Evolutionary conservation across 805 yeast species (phyloP).

Genomic region (Candida jianshihensis): DNA sequence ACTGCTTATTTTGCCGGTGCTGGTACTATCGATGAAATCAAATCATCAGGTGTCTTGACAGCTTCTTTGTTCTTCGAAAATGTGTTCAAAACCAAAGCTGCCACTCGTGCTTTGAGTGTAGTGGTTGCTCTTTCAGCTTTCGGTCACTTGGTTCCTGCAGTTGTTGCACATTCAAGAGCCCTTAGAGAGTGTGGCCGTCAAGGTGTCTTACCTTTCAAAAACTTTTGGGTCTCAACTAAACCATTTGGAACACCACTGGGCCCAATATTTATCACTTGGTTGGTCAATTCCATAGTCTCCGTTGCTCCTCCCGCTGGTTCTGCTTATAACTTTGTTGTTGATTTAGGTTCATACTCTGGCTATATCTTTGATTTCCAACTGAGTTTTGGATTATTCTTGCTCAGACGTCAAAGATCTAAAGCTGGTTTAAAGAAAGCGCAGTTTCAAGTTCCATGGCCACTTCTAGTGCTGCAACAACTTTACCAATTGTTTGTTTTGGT

Average conservation of each 20-base stretch:
- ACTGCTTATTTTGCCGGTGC: constrained; percentile 31
- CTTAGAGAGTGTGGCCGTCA: constrained; percentile 45
- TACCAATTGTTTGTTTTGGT: constrained; percentile 57
- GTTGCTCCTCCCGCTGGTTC: constrained; percentile 82
- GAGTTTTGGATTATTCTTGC: constrained; percentile 50
- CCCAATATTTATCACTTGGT: constrained; percentile 66
- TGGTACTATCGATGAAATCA: constrained; percentile 21
- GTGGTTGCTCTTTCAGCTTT: constrained; percentile 43
- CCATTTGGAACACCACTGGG: constrained; percentile 44
- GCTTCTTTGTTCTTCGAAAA: constrained; percentile 26
- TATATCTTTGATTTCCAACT: constrained; percentile 61
- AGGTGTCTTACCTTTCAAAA: constrained; percentile 40
- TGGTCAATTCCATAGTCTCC: constrained; percentile 60
- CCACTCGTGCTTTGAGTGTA: constrained; percentile 39
- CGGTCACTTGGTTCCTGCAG: constrained; percentile 42
- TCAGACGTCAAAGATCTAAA: constrained; percentile 42
- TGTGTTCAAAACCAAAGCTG: constrained; percentile 28
- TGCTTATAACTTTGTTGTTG: constrained; percentile 65
- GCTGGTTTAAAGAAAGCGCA: constrained; percentile 54
- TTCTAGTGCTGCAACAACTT: constrained; percentile 52
- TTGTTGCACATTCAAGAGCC: constrained; percentile 43
- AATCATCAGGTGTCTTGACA: constrained; percentile 25
- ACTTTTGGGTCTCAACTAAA: constrained; percentile 35
- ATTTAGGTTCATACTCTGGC: constrained; percentile 70
- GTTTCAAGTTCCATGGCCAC: constrained; percentile 50